A percentile compares a stretch with the other conserved stretches of the same genome.
phyloP scores from a whole-genome alignment of 225 moss, liverwort and hornwort species.

The Neckera pumila region DNA sequence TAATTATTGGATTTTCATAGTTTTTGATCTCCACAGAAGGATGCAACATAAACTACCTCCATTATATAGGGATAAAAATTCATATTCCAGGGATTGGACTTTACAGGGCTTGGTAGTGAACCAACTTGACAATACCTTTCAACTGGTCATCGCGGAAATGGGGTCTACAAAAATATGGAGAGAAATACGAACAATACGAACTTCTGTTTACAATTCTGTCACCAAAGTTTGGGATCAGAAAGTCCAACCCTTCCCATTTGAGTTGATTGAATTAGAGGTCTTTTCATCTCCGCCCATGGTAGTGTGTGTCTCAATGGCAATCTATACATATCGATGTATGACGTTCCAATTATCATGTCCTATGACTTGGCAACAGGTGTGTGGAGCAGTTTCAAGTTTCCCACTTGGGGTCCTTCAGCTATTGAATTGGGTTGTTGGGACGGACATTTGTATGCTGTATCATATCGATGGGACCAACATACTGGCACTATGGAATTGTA shows the following conservation, averaged over 20 bases:
- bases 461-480: not conserved
- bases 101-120: not conserved
- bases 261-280: rapidly evolving
- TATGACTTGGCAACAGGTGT: not conserved
- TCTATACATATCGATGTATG: not conserved
- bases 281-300: not conserved
- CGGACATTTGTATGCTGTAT: rapidly evolving
- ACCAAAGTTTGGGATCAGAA: not conserved
- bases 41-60: not conserved
- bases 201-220: rapidly evolving
- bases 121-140: not conserved
- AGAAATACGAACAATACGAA: not conserved
- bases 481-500: rapidly evolving
- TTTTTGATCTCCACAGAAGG: not conserved
- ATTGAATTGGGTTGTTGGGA: no score
- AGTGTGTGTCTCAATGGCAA: not conserved
- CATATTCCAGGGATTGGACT: no score
- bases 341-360: no score
- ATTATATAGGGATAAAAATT: not conserved
- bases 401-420: rapidly evolving
- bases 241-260: rapidly evolving
- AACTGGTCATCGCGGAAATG: rapidly evolving
- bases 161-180: no score
- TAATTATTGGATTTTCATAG: not conserved
- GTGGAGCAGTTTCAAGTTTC: rapidly evolving